Percentiles rank a stretch among this genome's conserved stretches.
Evolutionary conservation across 2,329 filamentous ascomycete genomes (phyloP).

Genomic region (Pyrenophora teres): DNA sequence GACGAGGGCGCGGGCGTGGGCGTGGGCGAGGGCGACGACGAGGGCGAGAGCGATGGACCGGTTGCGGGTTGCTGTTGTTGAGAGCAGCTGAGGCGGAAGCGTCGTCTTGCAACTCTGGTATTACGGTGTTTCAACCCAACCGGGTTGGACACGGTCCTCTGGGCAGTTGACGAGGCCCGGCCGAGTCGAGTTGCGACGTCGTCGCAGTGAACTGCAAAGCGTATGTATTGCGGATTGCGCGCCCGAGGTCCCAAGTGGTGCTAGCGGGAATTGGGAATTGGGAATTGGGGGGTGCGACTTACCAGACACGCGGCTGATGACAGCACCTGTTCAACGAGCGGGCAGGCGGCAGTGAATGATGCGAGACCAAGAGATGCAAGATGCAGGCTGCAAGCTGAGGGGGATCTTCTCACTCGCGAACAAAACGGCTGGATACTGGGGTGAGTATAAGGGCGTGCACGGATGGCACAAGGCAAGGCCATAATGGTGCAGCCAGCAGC

Average conservation of each 20-base stretch:
- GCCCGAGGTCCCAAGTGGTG: too few relatives aligned
- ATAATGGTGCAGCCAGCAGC: conserved; percentile 1
- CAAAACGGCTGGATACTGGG: conserved; percentile 4
- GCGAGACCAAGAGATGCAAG: neutral
- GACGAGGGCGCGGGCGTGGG: neutral
- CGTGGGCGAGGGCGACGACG: too few relatives aligned
- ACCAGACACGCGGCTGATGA: conserved; percentile 19
- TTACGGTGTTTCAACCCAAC: conserved; percentile 15
- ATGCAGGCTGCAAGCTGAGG: neutral
- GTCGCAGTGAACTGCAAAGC: too few relatives aligned
- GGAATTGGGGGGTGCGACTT: conserved; percentile 19
- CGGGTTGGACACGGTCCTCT: conserved; percentile 2
- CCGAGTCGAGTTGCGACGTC: too few relatives aligned
- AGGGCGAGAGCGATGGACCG: neutral
- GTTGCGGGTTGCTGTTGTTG: neutral
- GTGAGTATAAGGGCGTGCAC: conserved; percentile 13
- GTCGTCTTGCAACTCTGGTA: conserved; percentile 5
- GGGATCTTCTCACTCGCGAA: neutral
- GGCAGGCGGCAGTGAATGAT: conserved; percentile 3
- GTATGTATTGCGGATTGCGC: neutral
- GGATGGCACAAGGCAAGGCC: conserved; percentile 10
- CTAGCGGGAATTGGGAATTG: conserved; percentile 1
- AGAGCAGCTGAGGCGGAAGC: conserved; percentile 7
- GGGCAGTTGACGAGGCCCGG: neutral
- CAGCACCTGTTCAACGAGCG: conserved; percentile 14